phyloP scores from a whole-genome alignment of 2,329 filamentous ascomycete genomes.

The Colletotrichum limetticola region DNA sequence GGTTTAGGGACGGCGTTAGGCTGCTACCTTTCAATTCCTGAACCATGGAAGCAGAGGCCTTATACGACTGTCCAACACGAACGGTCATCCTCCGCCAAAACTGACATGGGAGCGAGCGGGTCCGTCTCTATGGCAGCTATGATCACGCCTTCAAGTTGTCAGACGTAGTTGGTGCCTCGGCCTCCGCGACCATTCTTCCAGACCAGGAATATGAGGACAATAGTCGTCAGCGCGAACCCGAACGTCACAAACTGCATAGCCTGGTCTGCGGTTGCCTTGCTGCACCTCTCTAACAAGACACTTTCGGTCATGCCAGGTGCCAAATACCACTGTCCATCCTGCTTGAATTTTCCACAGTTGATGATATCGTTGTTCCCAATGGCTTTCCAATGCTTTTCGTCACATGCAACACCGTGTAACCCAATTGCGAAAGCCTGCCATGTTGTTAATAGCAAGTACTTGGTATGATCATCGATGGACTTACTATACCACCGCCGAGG shows the following conservation, averaged over 20 bases:
- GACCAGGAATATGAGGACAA: constrained; percentile 19
- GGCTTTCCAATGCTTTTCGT: fast-evolving
- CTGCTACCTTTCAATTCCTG: neutral
- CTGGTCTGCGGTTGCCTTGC: constrained; percentile 24
- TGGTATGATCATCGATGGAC: neutral
- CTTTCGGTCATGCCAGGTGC: neutral
- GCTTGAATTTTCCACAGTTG: neutral
- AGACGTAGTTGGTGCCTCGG: neutral
- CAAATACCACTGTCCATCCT: neutral
- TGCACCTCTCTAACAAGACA: constrained; percentile 9
- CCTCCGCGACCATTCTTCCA: constrained; percentile 23
- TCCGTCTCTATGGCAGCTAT: neutral
- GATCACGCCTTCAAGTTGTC: neutral
- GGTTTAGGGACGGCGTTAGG: too few species aligned
- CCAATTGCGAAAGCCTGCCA: constrained; percentile 22
- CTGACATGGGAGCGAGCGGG: neutral
- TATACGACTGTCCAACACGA: neutral
- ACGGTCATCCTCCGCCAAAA: neutral
- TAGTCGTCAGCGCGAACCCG: constrained; percentile 11
- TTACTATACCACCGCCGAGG: constrained; percentile 31
- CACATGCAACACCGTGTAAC: constrained; percentile 17
- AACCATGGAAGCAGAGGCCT: neutral
- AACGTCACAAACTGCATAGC: constrained; percentile 31
- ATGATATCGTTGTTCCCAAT: neutral
- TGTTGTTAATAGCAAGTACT: neutral